Percentiles rank a stretch among this genome's conserved stretches.
Evolutionary conservation across 2,329 filamentous ascomycete species (phyloP).

Genomic region (Proliferodiscus dingleyae): DNA sequence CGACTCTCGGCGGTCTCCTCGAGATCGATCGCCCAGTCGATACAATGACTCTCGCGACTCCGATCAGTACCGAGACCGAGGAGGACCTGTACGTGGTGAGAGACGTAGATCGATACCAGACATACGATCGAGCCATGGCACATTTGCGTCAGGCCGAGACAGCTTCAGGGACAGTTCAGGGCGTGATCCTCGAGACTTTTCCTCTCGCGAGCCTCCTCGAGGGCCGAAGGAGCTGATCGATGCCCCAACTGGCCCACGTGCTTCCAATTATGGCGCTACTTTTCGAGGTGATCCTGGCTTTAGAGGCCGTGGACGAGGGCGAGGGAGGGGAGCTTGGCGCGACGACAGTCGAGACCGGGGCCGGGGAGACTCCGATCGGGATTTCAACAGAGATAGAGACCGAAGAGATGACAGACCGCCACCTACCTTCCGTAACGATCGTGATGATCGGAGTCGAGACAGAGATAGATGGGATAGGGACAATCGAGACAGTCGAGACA

Average conservation of each 20-base stretch:
- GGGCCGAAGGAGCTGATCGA: conserved; percentile 73
- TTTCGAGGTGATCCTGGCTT: conserved; percentile 53
- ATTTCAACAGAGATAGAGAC: conserved; percentile 45
- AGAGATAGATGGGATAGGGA: conserved; percentile 49
- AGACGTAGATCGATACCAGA: conserved; percentile 28
- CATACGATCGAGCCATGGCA: conserved; percentile 36
- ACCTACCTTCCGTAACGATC: conserved; percentile 40
- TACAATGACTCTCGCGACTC: conserved; percentile 26
- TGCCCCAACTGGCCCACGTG: conserved; percentile 60
- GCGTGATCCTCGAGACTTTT: conserved; percentile 33
- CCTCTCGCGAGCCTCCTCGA: conserved; percentile 67
- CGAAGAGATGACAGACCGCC: conserved; percentile 44
- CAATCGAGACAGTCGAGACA: conserved; percentile 40
- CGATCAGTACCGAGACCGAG: conserved; percentile 25
- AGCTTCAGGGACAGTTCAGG: conserved; percentile 45
- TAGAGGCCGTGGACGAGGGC: conserved; percentile 51
- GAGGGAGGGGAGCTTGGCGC: conserved; percentile 46
- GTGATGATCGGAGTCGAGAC: conserved; percentile 54
- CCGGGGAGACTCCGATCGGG: conserved; percentile 32
- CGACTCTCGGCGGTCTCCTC: conserved; percentile 37
- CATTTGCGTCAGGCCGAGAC: conserved; percentile 58
- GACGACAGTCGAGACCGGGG: conserved; percentile 62
- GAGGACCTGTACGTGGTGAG: conserved; percentile 25
- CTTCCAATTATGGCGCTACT: conserved; percentile 61
- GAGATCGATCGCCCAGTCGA: conserved; percentile 35